Conservation (phyloP, 148 eudicot species). For the Rhododendron mucronatum region DNA sequence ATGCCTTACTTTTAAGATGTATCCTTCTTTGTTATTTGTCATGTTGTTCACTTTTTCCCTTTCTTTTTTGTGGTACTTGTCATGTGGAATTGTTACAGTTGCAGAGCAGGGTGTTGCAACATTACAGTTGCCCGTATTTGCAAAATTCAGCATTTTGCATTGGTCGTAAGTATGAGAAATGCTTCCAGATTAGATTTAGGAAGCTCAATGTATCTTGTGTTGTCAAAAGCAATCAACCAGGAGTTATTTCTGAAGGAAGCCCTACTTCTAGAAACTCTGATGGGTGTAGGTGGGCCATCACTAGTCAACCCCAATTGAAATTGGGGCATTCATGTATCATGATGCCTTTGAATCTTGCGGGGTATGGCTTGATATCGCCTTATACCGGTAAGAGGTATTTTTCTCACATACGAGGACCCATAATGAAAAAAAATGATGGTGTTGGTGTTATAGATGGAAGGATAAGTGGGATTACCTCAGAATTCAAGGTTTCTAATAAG, state of each 20-base stretch:
- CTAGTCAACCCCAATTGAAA: slow-evolving; percentile 21
- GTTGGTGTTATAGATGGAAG: slow-evolving; percentile 22
- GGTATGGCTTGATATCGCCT: slow-evolving; percentile 23
- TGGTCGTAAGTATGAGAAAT: slow-evolving; percentile 25
- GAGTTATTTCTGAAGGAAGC: slow-evolving; percentile 18
- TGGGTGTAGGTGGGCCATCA: slow-evolving; percentile 27
- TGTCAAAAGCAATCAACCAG: slow-evolving; percentile 23
- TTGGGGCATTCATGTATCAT: slow-evolving; percentile 24
- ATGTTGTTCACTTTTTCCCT: neutral
- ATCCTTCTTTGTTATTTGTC: neutral
- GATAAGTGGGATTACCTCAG: slow-evolving; percentile 12
- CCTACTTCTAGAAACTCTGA: slow-evolving; percentile 20
- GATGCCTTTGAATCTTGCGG: slow-evolving; percentile 18
- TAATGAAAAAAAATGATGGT: slow-evolving; percentile 16
- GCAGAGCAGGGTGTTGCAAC: slow-evolving; percentile 36
- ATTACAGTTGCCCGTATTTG: slow-evolving; percentile 18
- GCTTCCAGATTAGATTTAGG: slow-evolving; percentile 29
- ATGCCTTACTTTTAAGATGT: neutral
- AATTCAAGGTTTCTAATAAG: slow-evolving; percentile 22
- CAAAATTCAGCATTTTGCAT: slow-evolving; percentile 17
- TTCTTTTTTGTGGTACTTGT: neutral
- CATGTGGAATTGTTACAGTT: slow-evolving; percentile 25
- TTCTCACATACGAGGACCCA: slow-evolving; percentile 36
- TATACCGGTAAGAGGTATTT: slow-evolving; percentile 39
- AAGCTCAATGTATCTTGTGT: slow-evolving; percentile 31